Conservation (phyloP, 2,329 filamentous ascomycete genomes). For the Chalara sp. region DNA sequence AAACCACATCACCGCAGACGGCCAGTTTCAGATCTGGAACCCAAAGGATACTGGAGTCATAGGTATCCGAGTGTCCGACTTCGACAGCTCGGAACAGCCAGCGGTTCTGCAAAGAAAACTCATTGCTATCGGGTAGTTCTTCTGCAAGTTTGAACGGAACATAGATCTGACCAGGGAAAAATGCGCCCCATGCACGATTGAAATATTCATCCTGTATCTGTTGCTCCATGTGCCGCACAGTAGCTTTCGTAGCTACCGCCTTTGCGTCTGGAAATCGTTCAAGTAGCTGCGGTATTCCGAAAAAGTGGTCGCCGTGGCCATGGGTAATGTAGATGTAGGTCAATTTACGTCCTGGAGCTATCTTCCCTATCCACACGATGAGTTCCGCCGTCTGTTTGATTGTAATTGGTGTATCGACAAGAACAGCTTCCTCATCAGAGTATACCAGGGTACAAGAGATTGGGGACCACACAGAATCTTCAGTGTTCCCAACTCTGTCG, state of each 20-base stretch:
- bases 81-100: slow-evolving; percentile 13
- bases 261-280: slow-evolving; percentile 22
- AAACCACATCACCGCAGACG: slow-evolving; percentile 31
- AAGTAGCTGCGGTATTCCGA: slow-evolving; percentile 26
- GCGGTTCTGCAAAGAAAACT: slow-evolving; percentile 1
- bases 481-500: background rate
- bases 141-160: background rate
- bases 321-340: slow-evolving; percentile 34
- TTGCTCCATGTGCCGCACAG: slow-evolving; percentile 1
- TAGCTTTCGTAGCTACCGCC: slow-evolving; percentile 16
- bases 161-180: background rate
- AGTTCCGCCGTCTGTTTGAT: slow-evolving; percentile 25
- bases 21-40: slow-evolving; percentile 28
- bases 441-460: slow-evolving; percentile 13
- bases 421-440: slow-evolving; percentile 25
- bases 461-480: slow-evolving; percentile 13
- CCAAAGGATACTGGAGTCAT: slow-evolving; percentile 27
- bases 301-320: slow-evolving; percentile 35
- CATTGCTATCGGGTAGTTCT: slow-evolving; percentile 9
- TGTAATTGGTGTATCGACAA: slow-evolving; percentile 31
- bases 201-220: background rate
- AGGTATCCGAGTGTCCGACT: slow-evolving; percentile 15
- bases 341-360: slow-evolving; percentile 22
- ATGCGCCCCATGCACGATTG: background rate
- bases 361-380: slow-evolving; percentile 29